phyloP scores from a whole-genome alignment of 148 eudicot species.

The Arctostaphylos glauca region DNA sequence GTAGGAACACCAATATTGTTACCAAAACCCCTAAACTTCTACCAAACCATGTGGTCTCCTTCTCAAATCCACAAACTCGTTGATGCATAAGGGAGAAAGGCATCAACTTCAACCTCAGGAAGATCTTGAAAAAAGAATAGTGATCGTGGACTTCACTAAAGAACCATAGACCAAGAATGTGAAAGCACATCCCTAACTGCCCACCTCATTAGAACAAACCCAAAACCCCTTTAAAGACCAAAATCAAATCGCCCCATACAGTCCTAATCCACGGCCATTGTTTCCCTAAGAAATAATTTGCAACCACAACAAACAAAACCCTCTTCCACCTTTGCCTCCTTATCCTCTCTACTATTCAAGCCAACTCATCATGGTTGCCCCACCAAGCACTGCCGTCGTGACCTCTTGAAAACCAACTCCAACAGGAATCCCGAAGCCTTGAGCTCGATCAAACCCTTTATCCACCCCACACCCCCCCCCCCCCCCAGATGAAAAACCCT shows the following conservation, averaged over 20 bases:
- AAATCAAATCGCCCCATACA: conserved; percentile 52
- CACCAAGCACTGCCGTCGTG: too few relatives aligned
- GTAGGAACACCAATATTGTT: too few relatives aligned
- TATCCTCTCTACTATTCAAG: too few relatives aligned
- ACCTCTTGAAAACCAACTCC: too few relatives aligned
- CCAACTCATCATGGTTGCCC: too few relatives aligned
- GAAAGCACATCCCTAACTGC: conserved; percentile 80
- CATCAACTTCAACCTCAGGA: conserved; percentile 82
- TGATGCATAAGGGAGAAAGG: conserved; percentile 66
- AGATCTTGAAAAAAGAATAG: conserved; percentile 72
- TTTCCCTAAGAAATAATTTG: conserved; percentile 50
- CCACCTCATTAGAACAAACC: conserved; percentile 83
- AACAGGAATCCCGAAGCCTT: too few relatives aligned
- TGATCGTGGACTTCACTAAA: conserved; percentile 89
- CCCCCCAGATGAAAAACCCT: too few relatives aligned
- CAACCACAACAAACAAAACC: conserved; percentile 32
- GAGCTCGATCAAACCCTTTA: too few relatives aligned
- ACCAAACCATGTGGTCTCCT: not conserved
- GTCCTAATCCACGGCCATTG: too few relatives aligned
- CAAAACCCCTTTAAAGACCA: conserved; percentile 71
- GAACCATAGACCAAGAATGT: conserved; percentile 78
- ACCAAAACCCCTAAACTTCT: too few relatives aligned
- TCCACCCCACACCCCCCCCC: too few relatives aligned
- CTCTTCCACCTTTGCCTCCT: too few relatives aligned
- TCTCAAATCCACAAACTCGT: conserved; percentile 47